Evolutionary conservation across 805 yeast species (phyloP).

Genomic region (Teunomyces tritomae): DNA sequence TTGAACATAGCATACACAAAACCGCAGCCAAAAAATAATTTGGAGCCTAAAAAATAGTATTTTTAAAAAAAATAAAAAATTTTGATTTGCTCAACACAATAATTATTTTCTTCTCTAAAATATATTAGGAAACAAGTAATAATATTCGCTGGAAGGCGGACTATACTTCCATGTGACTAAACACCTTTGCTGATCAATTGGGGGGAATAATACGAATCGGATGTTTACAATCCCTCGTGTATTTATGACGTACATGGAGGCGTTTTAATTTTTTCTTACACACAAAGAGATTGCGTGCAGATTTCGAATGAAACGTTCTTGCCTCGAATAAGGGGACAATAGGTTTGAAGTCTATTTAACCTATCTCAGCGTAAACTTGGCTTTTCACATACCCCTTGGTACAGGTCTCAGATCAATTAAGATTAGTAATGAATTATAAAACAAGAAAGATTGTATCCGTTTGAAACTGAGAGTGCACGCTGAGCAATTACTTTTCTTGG

Average conservation of each 20-base stretch:
- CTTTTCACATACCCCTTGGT: not conserved
- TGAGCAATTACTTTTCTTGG: not conserved
- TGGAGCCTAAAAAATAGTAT: slow-evolving; percentile 1
- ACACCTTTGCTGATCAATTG: not conserved
- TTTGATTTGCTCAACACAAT: not conserved
- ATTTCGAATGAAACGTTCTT: slow-evolving; percentile 1
- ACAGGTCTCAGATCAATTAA: not conserved
- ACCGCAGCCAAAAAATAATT: slow-evolving; percentile 1
- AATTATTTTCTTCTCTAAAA: slow-evolving; percentile 1
- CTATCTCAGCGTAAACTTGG: not conserved
- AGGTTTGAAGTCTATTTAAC: not conserved
- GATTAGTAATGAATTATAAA: not conserved
- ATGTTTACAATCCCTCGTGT: not conserved
- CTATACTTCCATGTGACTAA: slow-evolving; percentile 2
- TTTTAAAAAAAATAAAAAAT: not conserved
- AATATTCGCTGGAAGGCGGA: not conserved
- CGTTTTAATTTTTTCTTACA: not conserved
- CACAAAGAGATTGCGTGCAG: not conserved
- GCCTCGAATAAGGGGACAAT: not conserved
- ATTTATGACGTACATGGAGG: not conserved
- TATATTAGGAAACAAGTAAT: not conserved
- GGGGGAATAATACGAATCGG: not conserved
- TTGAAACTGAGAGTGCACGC: not conserved
- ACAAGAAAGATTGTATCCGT: not conserved
- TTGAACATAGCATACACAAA: not conserved